Evolutionary conservation across 495 filamentous ascomycete genomes (phyloP), one percentile per base, ranked within the genome.

Genomic region (Poronia punctata): DNA sequence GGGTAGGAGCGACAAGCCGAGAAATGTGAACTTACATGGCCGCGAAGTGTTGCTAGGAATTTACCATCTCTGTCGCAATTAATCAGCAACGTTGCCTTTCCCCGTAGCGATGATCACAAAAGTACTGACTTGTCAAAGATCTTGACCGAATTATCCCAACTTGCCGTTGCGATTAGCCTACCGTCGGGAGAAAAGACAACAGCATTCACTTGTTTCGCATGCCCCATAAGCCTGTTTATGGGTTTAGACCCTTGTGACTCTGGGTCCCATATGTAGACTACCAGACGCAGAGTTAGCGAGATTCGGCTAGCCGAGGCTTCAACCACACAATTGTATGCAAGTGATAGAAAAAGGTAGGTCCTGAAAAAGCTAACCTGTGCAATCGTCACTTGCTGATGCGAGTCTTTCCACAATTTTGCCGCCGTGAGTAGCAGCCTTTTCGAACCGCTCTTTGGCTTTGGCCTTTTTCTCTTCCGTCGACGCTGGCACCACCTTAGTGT

Each of bases 151-250:
- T 97, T 97, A 60, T 99, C 93, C 63, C 89, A 99, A 20, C 78
- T 79, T 12, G 84, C 81, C 5, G 82, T 88, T 1, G 93, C 93
- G 51, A 99, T 92, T 37, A 86, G 69, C 1, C 75, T 69, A 43
- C 86, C 88, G 51, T 94, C 86, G 0, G 89, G 86, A 0, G 88
- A 95, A 67, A 97, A 96, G 5, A 82, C 83, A 11, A 96, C 88
- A 57, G 96, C 82, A 63, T 96, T 97, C 42, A 99, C 86, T 52
- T 86, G 85, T 59, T 96, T 97, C 56, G 95, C 88, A 57, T 99
- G 93, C 7, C 93, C 93, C 17, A 88, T 61, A 36, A 99, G 71
- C 20, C 92, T 75, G n/a, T 86, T 80, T 8, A 97, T 62, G 5
- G 90, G 88, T 57, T 96, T 96, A 12, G 66, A 84, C 9, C 72